Conservation (phyloP, 768 basidiomycete species). For the Russula vinacea region DNA sequence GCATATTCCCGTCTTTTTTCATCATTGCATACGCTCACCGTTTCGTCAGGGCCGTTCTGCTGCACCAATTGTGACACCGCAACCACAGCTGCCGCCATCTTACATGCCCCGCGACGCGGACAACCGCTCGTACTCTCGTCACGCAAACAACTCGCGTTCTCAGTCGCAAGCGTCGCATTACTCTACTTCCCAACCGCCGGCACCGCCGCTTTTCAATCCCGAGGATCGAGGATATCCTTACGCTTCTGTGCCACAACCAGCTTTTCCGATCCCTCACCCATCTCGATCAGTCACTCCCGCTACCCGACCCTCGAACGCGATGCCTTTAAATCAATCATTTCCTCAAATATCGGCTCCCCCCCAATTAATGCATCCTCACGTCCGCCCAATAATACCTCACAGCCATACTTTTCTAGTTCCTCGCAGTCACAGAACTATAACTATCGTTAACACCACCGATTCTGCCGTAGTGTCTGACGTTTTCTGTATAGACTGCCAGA, state of each 20-base stretch:
- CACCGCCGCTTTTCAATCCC: background rate
- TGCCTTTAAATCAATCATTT: constrained; percentile 7
- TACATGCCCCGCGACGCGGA: constrained; percentile 1
- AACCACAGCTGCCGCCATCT: constrained; percentile 12
- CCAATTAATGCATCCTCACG: constrained; percentile 18
- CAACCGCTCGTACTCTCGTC: constrained; percentile 15
- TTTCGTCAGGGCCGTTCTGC: constrained; percentile 13
- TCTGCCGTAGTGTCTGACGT: background rate
- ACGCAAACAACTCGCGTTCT: constrained; percentile 6
- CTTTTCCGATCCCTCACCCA: constrained; percentile 5
- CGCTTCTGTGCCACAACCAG: background rate
- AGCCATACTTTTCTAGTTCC: background rate
- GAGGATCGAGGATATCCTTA: constrained; percentile 24
- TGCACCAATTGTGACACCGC: constrained; percentile 17
- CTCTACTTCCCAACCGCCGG: background rate
- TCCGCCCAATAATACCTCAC: constrained; percentile 6
- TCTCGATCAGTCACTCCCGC: constrained; percentile 9
- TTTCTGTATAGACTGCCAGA: background rate
- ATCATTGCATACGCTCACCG: background rate
- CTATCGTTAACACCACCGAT: constrained; percentile 8
- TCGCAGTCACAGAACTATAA: constrained; percentile 8
- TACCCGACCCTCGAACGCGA: background rate
- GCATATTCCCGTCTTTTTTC: background rate
- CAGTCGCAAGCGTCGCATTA: constrained; percentile 15
- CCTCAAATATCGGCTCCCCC: constrained; percentile 15